A percentile compares a stretch with the other conserved stretches of the same genome.
Evolutionary conservation across 129 eudicot species (phyloP).

Genomic region (Centella asiatica): DNA sequence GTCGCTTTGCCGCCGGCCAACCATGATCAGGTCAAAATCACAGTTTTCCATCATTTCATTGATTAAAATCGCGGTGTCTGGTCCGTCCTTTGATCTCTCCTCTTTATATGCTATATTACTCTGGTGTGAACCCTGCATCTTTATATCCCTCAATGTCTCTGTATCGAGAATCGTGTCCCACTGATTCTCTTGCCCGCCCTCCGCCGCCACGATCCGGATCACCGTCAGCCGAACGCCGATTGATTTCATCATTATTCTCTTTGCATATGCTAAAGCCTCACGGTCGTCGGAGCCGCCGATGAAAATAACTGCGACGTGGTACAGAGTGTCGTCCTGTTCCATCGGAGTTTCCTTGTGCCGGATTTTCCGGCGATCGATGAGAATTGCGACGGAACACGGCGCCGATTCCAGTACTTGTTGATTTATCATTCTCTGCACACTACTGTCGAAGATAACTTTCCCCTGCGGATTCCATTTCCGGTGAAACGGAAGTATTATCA

Average conservation of each 20-base stretch:
- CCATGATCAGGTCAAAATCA: constrained; percentile 33
- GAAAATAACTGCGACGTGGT: constrained; percentile 27
- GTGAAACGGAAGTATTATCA: constrained; percentile 57
- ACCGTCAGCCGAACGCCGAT: constrained; percentile 23
- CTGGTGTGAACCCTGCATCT: constrained; percentile 14
- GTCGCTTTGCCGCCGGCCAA: constrained; percentile 33
- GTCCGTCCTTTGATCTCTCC: constrained; percentile 40
- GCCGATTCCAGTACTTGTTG: constrained; percentile 28
- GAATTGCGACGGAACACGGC: constrained; percentile 49
- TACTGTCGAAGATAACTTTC: constrained; percentile 24
- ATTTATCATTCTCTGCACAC: constrained; percentile 26
- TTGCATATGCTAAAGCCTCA: constrained; percentile 40
- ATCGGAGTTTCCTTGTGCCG: background rate
- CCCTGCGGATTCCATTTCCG: constrained; percentile 47
- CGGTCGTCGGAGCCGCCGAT: constrained; percentile 51
- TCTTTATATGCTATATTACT: constrained; percentile 26
- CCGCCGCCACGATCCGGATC: constrained; percentile 24
- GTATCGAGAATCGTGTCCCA: constrained; percentile 40
- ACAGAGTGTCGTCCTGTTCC: background rate
- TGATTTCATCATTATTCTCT: constrained; percentile 38
- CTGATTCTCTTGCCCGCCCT: constrained; percentile 14
- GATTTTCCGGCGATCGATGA: constrained; percentile 36
- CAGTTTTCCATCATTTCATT: constrained; percentile 26
- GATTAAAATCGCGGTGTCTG: constrained; percentile 27
- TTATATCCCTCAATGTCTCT: constrained; percentile 27